phyloP scores from a whole-genome alignment of 345 rosid genomes.

The Dipteronia sinensis region DNA sequence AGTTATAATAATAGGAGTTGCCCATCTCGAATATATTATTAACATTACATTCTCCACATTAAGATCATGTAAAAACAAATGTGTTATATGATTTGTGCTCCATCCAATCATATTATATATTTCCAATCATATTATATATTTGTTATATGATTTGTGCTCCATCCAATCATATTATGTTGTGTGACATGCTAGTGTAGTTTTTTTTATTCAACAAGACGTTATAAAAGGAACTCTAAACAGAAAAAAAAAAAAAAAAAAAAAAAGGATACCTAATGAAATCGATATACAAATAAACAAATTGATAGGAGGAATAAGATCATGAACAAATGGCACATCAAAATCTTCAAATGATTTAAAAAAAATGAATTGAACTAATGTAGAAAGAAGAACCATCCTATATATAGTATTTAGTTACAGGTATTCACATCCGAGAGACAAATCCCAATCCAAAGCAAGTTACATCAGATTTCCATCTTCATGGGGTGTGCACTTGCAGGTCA shows the following conservation, averaged over 20 bases:
- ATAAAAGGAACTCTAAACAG: too few relatives aligned
- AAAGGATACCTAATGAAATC: neutral
- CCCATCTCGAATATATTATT: neutral
- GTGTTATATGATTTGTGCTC: too few relatives aligned
- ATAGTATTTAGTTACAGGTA: neutral
- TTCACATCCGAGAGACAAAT: constrained; percentile 9
- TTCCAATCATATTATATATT: too few relatives aligned
- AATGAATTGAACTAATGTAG: neutral
- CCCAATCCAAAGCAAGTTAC: neutral
- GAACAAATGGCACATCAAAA: neutral
- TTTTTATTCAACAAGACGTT: too few relatives aligned
- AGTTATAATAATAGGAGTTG: neutral
- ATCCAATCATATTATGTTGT: too few relatives aligned
- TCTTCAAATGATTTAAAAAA: neutral
- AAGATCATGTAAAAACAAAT: too few relatives aligned
- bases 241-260: too few relatives aligned
- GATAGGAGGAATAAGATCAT: neutral
- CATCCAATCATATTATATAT: too few relatives aligned
- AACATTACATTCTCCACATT: too few relatives aligned
- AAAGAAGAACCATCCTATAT: neutral
- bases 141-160: too few relatives aligned
- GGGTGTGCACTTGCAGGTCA: neutral
- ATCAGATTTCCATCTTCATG: neutral
- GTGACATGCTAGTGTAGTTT: too few relatives aligned
- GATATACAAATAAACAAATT: neutral